These are phyloP conservation scores for Mortierella sp. DNA, from an alignment of 371 early-diverging fungal genomes.

Conservation along the genomic window DNA sequence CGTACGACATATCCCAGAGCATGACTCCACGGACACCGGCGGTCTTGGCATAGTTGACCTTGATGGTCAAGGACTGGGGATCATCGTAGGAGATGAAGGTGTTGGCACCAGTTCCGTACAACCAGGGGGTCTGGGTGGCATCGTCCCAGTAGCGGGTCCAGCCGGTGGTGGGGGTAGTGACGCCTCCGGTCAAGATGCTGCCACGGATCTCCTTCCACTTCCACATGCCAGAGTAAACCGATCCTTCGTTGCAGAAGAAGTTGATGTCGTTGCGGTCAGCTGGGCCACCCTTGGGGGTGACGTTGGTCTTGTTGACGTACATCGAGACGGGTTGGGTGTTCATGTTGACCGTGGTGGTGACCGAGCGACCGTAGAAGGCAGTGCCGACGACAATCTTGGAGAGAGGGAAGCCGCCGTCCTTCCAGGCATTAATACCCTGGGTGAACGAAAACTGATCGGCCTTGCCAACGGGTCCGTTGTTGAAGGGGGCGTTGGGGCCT, in stretches of 20 bases:
- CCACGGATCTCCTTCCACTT: constrained; percentile 78
- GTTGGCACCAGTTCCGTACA: constrained; percentile 60
- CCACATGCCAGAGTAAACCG: constrained; percentile 68
- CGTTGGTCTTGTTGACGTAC: constrained; percentile 60
- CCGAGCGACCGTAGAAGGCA: constrained; percentile 80
- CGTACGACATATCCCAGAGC: constrained; percentile 70
- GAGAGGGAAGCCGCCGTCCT: constrained; percentile 70
- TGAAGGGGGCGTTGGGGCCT: constrained; percentile 79
- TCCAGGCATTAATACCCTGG: constrained; percentile 71
- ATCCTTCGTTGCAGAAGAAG: constrained; percentile 57
- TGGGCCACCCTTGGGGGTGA: constrained; percentile 70
- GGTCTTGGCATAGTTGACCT: constrained; percentile 67
- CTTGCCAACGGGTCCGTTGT: constrained; percentile 59
- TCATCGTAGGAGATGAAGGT: constrained; percentile 81
- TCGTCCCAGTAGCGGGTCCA: constrained; percentile 57
- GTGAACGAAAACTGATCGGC: constrained; percentile 67
- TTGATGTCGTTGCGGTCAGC: constrained; percentile 63
- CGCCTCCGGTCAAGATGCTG: constrained; percentile 56
- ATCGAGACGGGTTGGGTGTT: constrained; percentile 54
- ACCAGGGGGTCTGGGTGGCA: constrained; percentile 54
- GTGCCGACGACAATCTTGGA: constrained; percentile 77
- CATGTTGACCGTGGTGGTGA: constrained; percentile 69
- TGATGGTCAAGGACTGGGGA: constrained; percentile 69
- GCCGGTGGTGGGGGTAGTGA: constrained; percentile 55
- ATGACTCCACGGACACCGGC: constrained; percentile 74